Base-by-base conservation (phyloP, 805 yeast genomes). In the Yamadazyma sp. region DNA sequence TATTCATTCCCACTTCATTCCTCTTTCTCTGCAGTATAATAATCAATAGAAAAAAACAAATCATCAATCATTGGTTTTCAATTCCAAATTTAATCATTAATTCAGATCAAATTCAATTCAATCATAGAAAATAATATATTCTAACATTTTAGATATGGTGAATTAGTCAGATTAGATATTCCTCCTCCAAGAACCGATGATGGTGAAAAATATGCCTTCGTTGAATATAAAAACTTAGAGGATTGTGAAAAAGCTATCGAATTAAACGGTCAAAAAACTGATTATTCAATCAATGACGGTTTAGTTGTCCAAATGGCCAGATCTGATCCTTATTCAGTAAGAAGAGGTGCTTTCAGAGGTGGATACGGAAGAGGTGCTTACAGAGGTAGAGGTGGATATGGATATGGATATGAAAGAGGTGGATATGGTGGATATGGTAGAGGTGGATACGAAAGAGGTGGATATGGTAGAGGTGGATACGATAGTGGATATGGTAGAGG, bases 151-250 rank as follows among this genome's bases (percentile, higher is more conserved):
- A 76, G 82, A 53, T 74, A 48, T 44, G 85, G 84, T 32, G 70
- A 68, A 45, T 60, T 79, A 28, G 74, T 75, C 32, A 68, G 80
- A 56, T 73, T 78, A 33, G 80, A 74, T 43, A 73, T 78, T 30
- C 78, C 82, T 27, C 83, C 83, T 36, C 80, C 82, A 40, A 71
- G 77, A 55, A 65, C 73, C 19, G 71, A 71, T 37, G 80, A 75
- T 45, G 78, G 78, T 26, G 68, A 75, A 42, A 79, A 77, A 47
- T 79, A 67, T 49, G 85, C 82, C 6, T 79, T 78, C 56, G 83
- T 79, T 17, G 82, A 78, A 49, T 79, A 69, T 53, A 65, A 69
- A 43, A 68, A 60, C 33, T 48, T 59, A 11, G 75, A 70, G 43
- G 78, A 73, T 49, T 76, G 80, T 43, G 76, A 76, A 44, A 63